Conservation (phyloP, 225 moss, liverwort and hornwort species). For the Antitrichia curtipendula region DNA sequence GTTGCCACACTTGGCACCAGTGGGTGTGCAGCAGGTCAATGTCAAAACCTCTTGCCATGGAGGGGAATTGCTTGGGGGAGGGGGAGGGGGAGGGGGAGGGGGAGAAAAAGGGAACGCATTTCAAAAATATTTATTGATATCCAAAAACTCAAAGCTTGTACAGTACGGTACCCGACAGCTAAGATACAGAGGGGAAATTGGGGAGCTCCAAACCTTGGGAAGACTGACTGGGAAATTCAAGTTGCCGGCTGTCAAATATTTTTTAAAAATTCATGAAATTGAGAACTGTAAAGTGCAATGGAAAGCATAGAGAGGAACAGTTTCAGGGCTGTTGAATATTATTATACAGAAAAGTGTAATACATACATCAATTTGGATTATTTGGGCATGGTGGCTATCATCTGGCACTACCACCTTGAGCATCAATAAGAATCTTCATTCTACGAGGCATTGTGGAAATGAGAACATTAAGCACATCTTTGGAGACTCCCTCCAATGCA, state of each 20-base stretch:
- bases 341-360: background rate
- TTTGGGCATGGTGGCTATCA: background rate
- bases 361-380: background rate
- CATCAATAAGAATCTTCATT: background rate
- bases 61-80: too few relatives aligned
- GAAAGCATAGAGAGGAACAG: too few relatives aligned
- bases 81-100: too few relatives aligned
- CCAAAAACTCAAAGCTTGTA: too few relatives aligned
- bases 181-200: too few relatives aligned
- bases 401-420: background rate
- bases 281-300: background rate
- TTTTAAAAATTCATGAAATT: background rate
- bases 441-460: background rate
- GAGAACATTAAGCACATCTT: background rate
- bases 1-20: background rate
- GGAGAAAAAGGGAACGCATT: too few relatives aligned
- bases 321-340: accelerated
- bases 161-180: too few relatives aligned
- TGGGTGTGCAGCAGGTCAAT: background rate
- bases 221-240: background rate
- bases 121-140: too few relatives aligned
- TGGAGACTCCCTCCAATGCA: accelerated
- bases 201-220: background rate
- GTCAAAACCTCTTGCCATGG: background rate
- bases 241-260: background rate